A percentile compares a stretch with the other conserved stretches of the same genome.
These are phyloP conservation scores for Narthecium ossifragum DNA, from an alignment of 106 monocot genomes.

Conservation along the genomic window DNA sequence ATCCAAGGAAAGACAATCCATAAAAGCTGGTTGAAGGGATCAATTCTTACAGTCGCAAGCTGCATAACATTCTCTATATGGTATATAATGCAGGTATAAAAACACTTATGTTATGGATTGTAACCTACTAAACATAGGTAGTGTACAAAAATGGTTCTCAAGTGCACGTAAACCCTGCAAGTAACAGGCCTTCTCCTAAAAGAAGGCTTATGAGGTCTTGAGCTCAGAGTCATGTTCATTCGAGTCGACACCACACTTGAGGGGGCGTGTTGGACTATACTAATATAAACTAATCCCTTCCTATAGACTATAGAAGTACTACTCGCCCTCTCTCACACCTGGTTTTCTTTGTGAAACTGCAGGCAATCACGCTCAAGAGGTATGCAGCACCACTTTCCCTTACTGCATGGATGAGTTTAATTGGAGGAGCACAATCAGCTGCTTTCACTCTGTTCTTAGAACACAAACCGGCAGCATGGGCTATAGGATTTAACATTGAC, in stretches of 20 bases:
- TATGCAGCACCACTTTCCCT: constrained; percentile 91
- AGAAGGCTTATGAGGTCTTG: too few species aligned
- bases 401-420: constrained; percentile 80
- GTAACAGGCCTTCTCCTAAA: too few species aligned
- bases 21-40: constrained; percentile 68
- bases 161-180: too few species aligned
- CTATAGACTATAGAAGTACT: background rate
- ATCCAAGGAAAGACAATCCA: constrained; percentile 50
- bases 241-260: too few species aligned
- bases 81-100: constrained; percentile 98
- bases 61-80: constrained; percentile 75
- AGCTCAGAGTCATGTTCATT: too few species aligned
- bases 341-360: constrained; percentile 3
- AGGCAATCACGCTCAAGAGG: constrained; percentile 70
- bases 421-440: constrained; percentile 72
- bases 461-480: constrained; percentile 61
- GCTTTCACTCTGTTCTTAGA: constrained; percentile 55
- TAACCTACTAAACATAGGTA: too few species aligned
- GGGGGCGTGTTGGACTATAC: too few species aligned
- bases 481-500: constrained; percentile 54
- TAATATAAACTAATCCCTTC: too few species aligned
- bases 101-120: too few species aligned
- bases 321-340: background rate
- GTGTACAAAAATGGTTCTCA: too few species aligned
- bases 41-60: constrained; percentile 60